phyloP scores from a whole-genome alignment of 176 grass and related monocot species.

The Hordeum vulgare region DNA sequence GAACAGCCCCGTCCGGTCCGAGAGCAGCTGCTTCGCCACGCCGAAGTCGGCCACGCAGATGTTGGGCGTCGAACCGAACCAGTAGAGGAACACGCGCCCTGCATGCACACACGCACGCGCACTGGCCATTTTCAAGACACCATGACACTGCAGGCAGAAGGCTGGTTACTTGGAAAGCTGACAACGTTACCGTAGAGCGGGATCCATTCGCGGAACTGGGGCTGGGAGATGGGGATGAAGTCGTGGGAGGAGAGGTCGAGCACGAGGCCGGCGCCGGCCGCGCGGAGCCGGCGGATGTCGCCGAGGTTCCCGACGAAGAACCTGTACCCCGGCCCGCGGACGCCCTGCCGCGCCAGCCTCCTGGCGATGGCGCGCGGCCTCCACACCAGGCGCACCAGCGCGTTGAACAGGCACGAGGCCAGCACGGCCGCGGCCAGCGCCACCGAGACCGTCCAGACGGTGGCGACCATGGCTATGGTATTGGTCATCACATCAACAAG shows the following conservation, averaged over 20 bases:
- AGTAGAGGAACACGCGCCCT: conserved; percentile 48
- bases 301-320: conserved; percentile 35
- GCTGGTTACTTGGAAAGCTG: neutral
- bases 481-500: neutral
- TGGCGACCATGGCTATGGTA: neutral
- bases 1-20: conserved; percentile 43
- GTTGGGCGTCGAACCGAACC: conserved; percentile 39
- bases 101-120: neutral
- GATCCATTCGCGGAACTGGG: conserved; percentile 45
- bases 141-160: neutral
- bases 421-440: neutral
- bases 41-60: conserved; percentile 41
- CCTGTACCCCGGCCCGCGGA: conserved; percentile 21
- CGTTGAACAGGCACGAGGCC: conserved; percentile 11
- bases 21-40: conserved; percentile 42
- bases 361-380: conserved; percentile 15
- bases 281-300: conserved; percentile 36
- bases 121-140: neutral
- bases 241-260: conserved; percentile 40
- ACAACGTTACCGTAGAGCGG: conserved; percentile 24
- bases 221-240: conserved; percentile 35
- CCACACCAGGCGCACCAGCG: conserved; percentile 23
- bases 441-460: neutral
- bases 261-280: conserved; percentile 2
- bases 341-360: conserved; percentile 28